Percentiles rank a stretch among this genome's conserved stretches.
These are phyloP conservation scores for Gigaspora rosea DNA, from an alignment of 192 early-diverging fungal genomes.

Conservation along the genomic window DNA sequence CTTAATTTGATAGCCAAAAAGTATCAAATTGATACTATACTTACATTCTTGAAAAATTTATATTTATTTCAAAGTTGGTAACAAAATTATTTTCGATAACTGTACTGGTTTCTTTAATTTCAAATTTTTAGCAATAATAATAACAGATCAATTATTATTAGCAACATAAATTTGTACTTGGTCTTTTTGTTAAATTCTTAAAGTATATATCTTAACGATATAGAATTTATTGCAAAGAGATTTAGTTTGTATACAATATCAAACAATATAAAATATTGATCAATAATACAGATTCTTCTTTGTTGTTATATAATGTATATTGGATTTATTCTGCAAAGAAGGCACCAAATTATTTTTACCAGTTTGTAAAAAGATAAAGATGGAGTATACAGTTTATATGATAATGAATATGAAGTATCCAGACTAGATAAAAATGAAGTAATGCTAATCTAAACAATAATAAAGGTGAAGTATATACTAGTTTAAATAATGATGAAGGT, in stretches of 20 bases:
- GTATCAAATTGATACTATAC: too few species aligned
- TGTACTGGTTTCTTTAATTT: background rate
- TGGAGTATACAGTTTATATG: too few species aligned
- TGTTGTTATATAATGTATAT: background rate
- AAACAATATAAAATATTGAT: conserved; percentile 7
- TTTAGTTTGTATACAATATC: conserved; percentile 7
- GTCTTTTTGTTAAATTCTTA: background rate
- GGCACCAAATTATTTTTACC: background rate
- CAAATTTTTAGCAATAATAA: background rate
- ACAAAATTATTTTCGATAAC: conserved; percentile 10
- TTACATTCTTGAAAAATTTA: conserved; percentile 5
- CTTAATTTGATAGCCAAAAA: too few species aligned
- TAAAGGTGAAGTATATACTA: too few species aligned
- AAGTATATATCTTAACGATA: background rate
- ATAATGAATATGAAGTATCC: too few species aligned
- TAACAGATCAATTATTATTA: background rate
- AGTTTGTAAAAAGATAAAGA: too few species aligned
- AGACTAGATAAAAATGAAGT: too few species aligned
- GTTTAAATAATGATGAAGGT: too few species aligned
- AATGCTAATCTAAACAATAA: too few species aligned
- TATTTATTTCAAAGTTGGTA: background rate
- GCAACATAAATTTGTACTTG: conserved; percentile 14
- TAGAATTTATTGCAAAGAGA: conserved; percentile 18
- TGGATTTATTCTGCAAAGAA: background rate
- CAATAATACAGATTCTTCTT: background rate